Evolutionary conservation across 495 filamentous ascomycete genomes (phyloP), one percentile per base, ranked within the genome.

Genomic region (Xylaria longipes): DNA sequence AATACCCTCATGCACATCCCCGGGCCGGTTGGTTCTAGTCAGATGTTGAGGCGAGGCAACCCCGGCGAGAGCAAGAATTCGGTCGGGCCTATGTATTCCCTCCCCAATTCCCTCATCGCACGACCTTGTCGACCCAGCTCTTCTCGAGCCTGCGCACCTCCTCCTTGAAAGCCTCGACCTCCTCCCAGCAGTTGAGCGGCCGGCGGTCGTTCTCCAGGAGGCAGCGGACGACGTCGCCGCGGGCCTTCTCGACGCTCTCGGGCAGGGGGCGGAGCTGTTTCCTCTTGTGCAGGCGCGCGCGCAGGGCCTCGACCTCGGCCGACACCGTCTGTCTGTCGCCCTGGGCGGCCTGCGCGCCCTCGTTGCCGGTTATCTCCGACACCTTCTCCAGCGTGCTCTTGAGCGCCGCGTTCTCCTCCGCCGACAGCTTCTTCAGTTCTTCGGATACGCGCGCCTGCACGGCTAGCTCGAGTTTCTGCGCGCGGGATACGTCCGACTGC

Each of bases 131-230:
- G 54, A 98, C 91, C 88, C 97, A 98, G 25, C 85, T 87, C 80
- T 88, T 91, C 86, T 98, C 95, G 81, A 98, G 78, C 79, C 84
- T 87, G 61, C 93, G 88, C 37, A 97, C 94, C 85, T 97, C 94
- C 74, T 86, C 86, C 87, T 92, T 96, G 76, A 99, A 99, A 37
- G 83, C 86, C 81, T 94, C 92, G 25, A 98, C 95, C 87, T 99
- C 97, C 81, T 89, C 87, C 91, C 93, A 98, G 87, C 96, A 99
- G 86, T 98, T 91, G 79, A 99, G 82, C 78, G 96, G 97, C 82
- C 94, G 87, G 64, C 94, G 85, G 77, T 98, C 95, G 83, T 98
- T 92, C 77, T 90, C 85, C 73, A 91, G 84, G 85, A 99, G 84
- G 81, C 96, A 99, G 58, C 88, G 86, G 71, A 96, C 89, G 61